Conservation (phyloP, 306 rosid genomes). For the Astragalus membranaceus region DNA sequence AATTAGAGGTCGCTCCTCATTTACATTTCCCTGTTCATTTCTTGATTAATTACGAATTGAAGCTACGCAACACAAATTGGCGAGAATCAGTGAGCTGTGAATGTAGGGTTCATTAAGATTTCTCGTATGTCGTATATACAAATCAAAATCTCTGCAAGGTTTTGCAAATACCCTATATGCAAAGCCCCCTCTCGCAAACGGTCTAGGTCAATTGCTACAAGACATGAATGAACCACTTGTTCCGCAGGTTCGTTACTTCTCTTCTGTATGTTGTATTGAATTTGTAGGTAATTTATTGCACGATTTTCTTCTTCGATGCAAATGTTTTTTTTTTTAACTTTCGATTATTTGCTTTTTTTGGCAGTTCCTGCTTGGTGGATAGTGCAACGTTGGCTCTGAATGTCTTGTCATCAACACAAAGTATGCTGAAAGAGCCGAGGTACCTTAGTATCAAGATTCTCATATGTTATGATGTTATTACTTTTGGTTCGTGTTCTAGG, state of each 20-base stretch:
- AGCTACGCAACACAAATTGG: too few species aligned
- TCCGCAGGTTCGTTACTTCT: conserved; percentile 50
- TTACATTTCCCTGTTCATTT: too few species aligned
- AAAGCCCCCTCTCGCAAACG: too few species aligned
- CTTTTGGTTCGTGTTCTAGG: background rate
- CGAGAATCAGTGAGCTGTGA: too few species aligned
- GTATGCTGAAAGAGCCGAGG: conserved; percentile 43
- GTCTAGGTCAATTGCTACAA: too few species aligned
- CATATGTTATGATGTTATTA: background rate
- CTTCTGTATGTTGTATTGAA: background rate
- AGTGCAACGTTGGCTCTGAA: conserved; percentile 27
- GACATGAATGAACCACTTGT: conserved; percentile 29
- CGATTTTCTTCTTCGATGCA: background rate
- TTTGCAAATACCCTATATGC: too few species aligned
- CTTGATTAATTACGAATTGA: too few species aligned
- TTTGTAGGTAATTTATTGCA: background rate
- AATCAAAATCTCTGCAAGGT: too few species aligned
- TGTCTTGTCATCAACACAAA: conserved; percentile 55
- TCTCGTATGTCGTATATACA: too few species aligned
- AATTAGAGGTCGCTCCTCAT: too few species aligned
- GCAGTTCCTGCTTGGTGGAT: conserved; percentile 47
- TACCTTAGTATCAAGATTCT: background rate
- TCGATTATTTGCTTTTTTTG: background rate
- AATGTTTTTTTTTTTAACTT: background rate
- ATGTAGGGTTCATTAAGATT: too few species aligned